Evolutionary conservation across 2,329 filamentous ascomycete genomes (phyloP).

Genomic region (Ophiocordyceps camponoti-rufipedis): DNA sequence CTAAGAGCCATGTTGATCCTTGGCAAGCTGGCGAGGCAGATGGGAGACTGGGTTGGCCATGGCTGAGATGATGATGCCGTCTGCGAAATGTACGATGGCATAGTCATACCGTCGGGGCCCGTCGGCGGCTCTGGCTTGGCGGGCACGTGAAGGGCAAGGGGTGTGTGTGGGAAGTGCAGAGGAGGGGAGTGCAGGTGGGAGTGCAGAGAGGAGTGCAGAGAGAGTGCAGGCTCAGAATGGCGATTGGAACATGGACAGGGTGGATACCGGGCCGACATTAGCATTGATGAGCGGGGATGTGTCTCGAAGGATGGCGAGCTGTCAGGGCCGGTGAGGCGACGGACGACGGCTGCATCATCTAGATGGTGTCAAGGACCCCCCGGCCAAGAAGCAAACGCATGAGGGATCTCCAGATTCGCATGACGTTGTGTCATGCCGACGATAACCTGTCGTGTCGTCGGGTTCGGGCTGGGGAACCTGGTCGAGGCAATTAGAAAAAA

Average conservation of each 20-base stretch:
- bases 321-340: not conserved
- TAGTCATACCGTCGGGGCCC: not conserved
- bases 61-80: not conserved
- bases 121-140: not conserved
- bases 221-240: too few species aligned
- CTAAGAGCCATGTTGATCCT: slow-evolving; percentile 10
- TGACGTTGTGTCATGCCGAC: not conserved
- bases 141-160: not conserved
- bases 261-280: not conserved
- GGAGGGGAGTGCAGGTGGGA: not conserved
- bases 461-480: not conserved
- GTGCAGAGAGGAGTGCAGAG: too few species aligned
- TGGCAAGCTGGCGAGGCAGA: not conserved
- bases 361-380: not conserved
- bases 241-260: not conserved
- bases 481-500: not conserved
- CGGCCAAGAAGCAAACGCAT: not conserved
- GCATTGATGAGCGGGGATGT: not conserved
- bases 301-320: not conserved
- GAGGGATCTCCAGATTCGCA: not conserved
- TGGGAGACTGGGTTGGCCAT: not conserved
- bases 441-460: not conserved
- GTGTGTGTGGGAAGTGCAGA: not conserved
- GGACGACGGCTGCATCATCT: not conserved
- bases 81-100: not conserved